Conservation (phyloP, 169 alveolate species). For the Sarcocystis neurona region DNA sequence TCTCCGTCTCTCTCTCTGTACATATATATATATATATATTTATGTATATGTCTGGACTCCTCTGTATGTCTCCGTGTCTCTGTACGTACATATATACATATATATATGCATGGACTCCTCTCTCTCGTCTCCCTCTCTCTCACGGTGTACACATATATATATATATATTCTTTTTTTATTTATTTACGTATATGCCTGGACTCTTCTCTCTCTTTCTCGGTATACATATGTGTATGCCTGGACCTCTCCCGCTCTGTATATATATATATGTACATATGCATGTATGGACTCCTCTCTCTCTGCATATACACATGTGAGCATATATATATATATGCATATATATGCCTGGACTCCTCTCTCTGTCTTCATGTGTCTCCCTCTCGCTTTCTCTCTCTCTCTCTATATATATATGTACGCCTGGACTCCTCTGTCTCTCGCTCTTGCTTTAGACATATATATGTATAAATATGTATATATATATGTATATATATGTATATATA, state of each 20-base stretch:
- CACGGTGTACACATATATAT: not conserved
- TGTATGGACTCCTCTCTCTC: not conserved
- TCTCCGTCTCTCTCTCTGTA: not conserved
- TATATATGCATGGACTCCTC: not conserved
- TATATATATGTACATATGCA: not conserved
- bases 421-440: not conserved
- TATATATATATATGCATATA: not conserved
- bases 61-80: not conserved
- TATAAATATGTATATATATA: too few species aligned
- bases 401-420: not conserved
- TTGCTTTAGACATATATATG: not conserved
- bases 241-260: not conserved
- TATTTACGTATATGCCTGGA: not conserved
- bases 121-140: not conserved
- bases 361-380: not conserved
- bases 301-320: not conserved
- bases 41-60: not conserved
- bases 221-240: not conserved
- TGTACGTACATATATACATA: not conserved
- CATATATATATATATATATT: not conserved
- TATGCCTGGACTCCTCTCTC: not conserved
- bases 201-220: not conserved
- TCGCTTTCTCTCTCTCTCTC: not conserved
- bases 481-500: too few species aligned
- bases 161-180: too few species aligned